phyloP scores from a whole-genome alignment of 164 flowering plant genomes.

The Vitis amurensis region DNA sequence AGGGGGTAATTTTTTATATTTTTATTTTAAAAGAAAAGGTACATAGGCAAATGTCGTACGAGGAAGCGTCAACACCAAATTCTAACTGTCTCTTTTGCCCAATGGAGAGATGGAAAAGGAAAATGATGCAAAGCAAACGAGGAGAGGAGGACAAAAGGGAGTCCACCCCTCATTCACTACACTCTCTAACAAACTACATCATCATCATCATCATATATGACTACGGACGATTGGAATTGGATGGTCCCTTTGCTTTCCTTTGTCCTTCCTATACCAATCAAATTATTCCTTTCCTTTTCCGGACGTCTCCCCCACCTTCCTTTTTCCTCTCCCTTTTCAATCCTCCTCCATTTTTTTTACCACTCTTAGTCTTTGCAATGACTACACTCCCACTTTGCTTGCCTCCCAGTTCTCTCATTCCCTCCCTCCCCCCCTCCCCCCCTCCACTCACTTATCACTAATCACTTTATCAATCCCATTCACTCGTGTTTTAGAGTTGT shows the following conservation, averaged over 20 bases:
- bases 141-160: constrained; percentile 7
- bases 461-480: no score
- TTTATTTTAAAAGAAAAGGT: background rate
- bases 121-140: constrained; percentile 26
- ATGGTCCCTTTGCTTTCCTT: constrained; percentile 18
- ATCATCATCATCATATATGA: background rate
- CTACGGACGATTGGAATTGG: background rate
- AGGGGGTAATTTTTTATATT: background rate
- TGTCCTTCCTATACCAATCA: constrained; percentile 16
- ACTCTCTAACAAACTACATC: background rate
- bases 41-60: constrained; percentile 24
- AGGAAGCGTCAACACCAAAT: constrained; percentile 46
- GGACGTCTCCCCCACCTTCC: constrained; percentile 17
- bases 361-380: constrained; percentile 11
- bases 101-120: constrained; percentile 23
- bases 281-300: constrained; percentile 29
- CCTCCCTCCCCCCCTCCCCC: no score
- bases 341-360: background rate
- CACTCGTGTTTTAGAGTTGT: no score
- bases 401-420: background rate
- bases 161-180: background rate
- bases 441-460: no score
- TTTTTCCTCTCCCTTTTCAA: constrained; percentile 1
- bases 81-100: constrained; percentile 21
- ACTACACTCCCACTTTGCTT: constrained; percentile 14